Base-by-base conservation (phyloP, 2,329 filamentous ascomycete genomes). In the Aspergillus sergii region DNA sequence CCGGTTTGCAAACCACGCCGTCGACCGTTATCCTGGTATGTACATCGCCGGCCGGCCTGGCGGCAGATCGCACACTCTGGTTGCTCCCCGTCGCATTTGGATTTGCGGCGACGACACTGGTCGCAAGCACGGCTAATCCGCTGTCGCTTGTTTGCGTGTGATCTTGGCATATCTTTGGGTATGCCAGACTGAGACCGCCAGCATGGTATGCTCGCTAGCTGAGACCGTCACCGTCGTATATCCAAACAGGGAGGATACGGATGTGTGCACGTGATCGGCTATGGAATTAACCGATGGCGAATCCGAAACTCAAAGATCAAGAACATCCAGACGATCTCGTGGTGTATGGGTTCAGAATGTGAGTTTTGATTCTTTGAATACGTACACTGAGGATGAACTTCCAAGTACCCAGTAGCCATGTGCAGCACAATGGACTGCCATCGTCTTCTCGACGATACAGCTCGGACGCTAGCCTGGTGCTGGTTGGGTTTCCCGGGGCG, bases 1-100 rank as follows among this genome's bases (percentile, higher is more conserved):
- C 39, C 39, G 4, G 39, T 41, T 41, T 41, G 39, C 8, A 41
- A 41, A n/a, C 39, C 39, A 19, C 39, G 39, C 7, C 39, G 39
- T 41, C 39, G 16, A 23, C 91, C 58, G 21, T 58, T 63, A 19
- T 59, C 65, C 23, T 67, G 36, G 54, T 71, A 71, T 9, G 65
- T 69, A 45, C 69, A 71, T 5, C 58, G 46, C 23, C 66, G 64
- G 26, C 62, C 61, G 4, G 63, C 61, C 30, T 57, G 46, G n/a
- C 53, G 55, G 76, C 90, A 92, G 8, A 88, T 87, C 48, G 84
- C 84, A 75, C 89, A 92, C 21, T 79, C 79, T 5, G 89, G 89
- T 66, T 87, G 85, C n/a, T 80, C 80, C 19, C 90, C 89, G 71
- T 92, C 89, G 74, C 89, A 92, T 70, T 89, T 90, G 73, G 91